Evolutionary conservation across 805 yeast species (phyloP), one percentile per base, ranked within the genome.

Genomic region (Lipomyces yamanashiensis): DNA sequence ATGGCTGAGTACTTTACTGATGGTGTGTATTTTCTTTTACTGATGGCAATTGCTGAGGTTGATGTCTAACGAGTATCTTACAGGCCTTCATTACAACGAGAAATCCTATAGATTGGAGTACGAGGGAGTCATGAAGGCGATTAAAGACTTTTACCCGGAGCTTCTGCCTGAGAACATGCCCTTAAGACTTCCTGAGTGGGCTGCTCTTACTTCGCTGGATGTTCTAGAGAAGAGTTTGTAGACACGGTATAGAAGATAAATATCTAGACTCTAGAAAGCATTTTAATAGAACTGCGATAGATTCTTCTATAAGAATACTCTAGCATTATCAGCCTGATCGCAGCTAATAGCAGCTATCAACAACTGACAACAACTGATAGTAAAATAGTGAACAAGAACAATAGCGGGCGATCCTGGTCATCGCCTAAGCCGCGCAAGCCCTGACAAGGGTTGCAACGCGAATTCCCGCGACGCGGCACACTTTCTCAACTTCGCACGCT

Each of bases 21-120:
- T 33, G 69, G 69, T 66, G 40, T 2, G 62, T 43, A 7, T 17
- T 37, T 40, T 12, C 28, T 52, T 84, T 13, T 66, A 72, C 13
- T 87, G 7, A 3, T 40, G 12, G n/a, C n/a, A 50, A 13, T 37
- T 15, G 13, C 33, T 5, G 33, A 48, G 34, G 19, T n/a, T 23
- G 8, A 12, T 19, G n/a, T 12, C 48, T 39, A 34, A 40, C 41
- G n/a, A 8, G 13, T 44, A 8, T 2, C 43, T 34, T 2, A 44
- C 40, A 62, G 92, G 92, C 3, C 72, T 88, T 49, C 92, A 88
- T 73, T 88, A 78, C 72, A 77, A 82, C 1, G 84, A 84, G 0
- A 71, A 74, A 37, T 87, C 85, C 0, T 88, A 87, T 74, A 73
- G 76, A 59, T 54, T 87, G 8, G 74, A 82, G 65, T 85, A 73